Evolutionary conservation across 2,329 filamentous ascomycete genomes (phyloP), one percentile per base, ranked within the genome.

Genomic region (Hypoxylon sp.): DNA sequence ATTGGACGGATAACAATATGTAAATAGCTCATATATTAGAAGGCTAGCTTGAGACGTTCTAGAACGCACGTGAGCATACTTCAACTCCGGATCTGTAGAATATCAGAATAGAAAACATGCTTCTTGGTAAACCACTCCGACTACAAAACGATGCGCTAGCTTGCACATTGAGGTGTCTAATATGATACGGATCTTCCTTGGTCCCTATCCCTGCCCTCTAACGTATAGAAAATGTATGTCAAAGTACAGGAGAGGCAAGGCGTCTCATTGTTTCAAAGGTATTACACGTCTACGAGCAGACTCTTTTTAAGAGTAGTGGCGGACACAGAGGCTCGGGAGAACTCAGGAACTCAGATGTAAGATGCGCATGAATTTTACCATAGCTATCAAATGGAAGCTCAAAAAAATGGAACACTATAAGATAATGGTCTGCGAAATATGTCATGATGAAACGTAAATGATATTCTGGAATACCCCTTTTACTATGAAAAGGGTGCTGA

Each of bases 381-480:
- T 1, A 14, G 35, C 4, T n/a, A 37, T 5, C 5, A n/a, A n/a
- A 37, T 6, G 35, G 35, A 37, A 35, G 17, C 44, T 4, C 19
- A 13, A 5, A 47, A 47, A 6, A 26, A 26, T 10, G 24, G 22
- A 5, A 10, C 3, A 48, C 9, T 6, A 26, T 17, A 39, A 26
- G 5, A 37, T n/a, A 17, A 42, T 5, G n/a, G 11, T 17, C 2
- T 39, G 17, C 26, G 11, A 35, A 22, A 54, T 10, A 14, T 3
- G 13, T 46, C n/a, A 44, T 42, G 39, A 35, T 57, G 37, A 52
- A 60, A 55, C 26, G 39, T 48, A 52, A 37, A 54, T 42, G 50
- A 50, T 60, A 33, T 62, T 57, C 44, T 52, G 48, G 52, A 52
- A 22, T 52, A 11, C 42, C 19, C 63, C 50, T 37, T 55, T 35